Conservation (phyloP, 2,329 filamentous ascomycete species). For the Sporothrix sp. region DNA sequence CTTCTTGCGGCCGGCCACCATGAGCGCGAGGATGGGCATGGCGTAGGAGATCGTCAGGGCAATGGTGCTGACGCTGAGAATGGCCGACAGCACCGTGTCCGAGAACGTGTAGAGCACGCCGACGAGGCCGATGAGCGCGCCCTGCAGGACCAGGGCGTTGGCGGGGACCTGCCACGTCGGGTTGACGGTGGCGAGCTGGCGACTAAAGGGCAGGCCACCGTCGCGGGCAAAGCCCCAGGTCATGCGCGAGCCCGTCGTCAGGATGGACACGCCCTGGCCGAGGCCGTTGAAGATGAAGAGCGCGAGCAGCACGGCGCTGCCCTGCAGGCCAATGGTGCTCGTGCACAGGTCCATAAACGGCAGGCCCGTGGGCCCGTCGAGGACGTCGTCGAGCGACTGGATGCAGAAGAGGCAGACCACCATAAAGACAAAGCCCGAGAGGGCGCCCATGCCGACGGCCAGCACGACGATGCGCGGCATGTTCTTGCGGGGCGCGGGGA, state of each 20-base stretch:
- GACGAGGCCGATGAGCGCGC: conserved; percentile 12
- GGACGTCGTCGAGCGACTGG: conserved; percentile 10
- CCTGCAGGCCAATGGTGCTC: conserved; percentile 30
- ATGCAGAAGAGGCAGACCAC: conserved; percentile 15
- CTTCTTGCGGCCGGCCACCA: conserved; percentile 42
- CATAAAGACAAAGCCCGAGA: conserved; percentile 24
- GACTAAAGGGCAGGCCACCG: conserved; percentile 31
- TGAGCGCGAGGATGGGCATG: conserved; percentile 39
- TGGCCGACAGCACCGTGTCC: conserved; percentile 42
- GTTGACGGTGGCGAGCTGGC: conserved; percentile 29
- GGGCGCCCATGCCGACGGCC: conserved; percentile 26
- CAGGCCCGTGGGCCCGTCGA: conserved; percentile 31
- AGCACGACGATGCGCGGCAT: conserved; percentile 27
- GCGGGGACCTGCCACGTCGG: conserved; percentile 32
- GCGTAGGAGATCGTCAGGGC: conserved; percentile 43
- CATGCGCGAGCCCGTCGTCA: conserved; percentile 29
- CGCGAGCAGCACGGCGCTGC: conserved; percentile 27
- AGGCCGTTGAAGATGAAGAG: conserved; percentile 38
- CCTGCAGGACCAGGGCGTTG: conserved; percentile 10
- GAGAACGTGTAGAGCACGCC: conserved; percentile 40
- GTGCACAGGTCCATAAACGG: conserved; percentile 37
- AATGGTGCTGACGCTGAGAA: conserved; percentile 47
- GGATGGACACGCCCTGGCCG: conserved; percentile 25
- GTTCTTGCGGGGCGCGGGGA: conserved; percentile 22
- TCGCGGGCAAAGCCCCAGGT: conserved; percentile 38